Conservation (phyloP, 371 early-diverging fungal genomes). For the Haplosporangium sp. region DNA sequence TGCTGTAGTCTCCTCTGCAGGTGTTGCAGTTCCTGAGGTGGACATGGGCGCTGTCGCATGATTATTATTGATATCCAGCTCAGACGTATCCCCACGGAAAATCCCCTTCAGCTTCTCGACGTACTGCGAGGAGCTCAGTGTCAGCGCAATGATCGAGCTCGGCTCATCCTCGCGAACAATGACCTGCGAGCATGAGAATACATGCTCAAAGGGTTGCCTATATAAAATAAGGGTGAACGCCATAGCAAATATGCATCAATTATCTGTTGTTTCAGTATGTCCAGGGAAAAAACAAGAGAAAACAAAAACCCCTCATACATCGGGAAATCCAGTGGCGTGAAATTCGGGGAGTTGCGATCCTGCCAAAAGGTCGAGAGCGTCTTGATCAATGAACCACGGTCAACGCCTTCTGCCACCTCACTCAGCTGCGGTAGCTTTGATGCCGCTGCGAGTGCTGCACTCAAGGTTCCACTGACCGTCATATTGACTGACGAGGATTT, state of each 20-base stretch:
- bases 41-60: conserved; percentile 50
- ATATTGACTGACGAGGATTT: conserved; percentile 40
- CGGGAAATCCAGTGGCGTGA: conserved; percentile 81
- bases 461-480: conserved; percentile 45
- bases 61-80: conserved; percentile 14
- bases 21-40: conserved; percentile 40
- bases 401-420: conserved; percentile 51
- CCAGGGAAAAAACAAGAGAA: background rate
- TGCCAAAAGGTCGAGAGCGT: conserved; percentile 82
- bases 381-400: conserved; percentile 75
- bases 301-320: conserved; percentile 58
- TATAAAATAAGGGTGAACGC: background rate
- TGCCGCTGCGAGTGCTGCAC: conserved; percentile 48
- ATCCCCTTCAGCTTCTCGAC: conserved; percentile 45
- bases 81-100: conserved; percentile 27
- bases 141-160: conserved; percentile 91
- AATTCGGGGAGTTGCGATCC: conserved; percentile 69
- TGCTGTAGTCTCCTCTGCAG: conserved; percentile 28
- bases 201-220: conserved; percentile 82
- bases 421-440: conserved; percentile 47
- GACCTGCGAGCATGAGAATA: conserved; percentile 84
- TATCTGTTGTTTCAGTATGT: background rate
- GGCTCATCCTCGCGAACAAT: conserved; percentile 94
- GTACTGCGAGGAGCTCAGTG: conserved; percentile 62
- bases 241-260: background rate